Conservation (phyloP, 2,329 filamentous ascomycete genomes). For the Westerdykella ornata region DNA sequence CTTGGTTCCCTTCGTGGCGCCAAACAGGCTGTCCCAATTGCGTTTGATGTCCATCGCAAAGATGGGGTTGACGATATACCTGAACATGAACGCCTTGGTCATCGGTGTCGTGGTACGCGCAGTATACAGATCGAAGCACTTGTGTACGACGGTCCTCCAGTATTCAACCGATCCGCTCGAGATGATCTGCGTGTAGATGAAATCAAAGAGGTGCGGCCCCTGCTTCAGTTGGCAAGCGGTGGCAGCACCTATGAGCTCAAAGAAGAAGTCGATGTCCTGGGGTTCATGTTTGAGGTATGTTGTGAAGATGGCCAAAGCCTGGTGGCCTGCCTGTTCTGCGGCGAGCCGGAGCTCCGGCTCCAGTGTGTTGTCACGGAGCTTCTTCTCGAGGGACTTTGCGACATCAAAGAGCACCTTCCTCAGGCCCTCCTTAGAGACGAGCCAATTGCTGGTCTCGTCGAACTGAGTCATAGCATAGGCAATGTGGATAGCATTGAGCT, state of each 20-base stretch:
- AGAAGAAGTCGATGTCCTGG: slow-evolving; percentile 73
- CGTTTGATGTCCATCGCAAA: slow-evolving; percentile 93
- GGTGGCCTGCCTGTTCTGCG: slow-evolving; percentile 81
- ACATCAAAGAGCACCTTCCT: slow-evolving; percentile 56
- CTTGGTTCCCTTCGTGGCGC: slow-evolving; percentile 54
- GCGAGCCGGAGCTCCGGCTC: slow-evolving; percentile 69
- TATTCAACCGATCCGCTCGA: slow-evolving; percentile 78
- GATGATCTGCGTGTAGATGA: slow-evolving; percentile 81
- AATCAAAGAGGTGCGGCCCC: slow-evolving; percentile 67
- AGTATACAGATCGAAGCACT: slow-evolving; percentile 82
- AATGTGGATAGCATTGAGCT: slow-evolving; percentile 82
- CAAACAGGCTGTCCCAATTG: slow-evolving; percentile 56
- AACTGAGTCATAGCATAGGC: slow-evolving; percentile 70
- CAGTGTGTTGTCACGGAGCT: slow-evolving; percentile 62
- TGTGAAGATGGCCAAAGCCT: slow-evolving; percentile 78
- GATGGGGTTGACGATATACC: slow-evolving; percentile 90
- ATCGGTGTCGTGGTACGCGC: slow-evolving; percentile 73
- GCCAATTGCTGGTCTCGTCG: slow-evolving; percentile 59
- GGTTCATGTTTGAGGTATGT: slow-evolving; percentile 69
- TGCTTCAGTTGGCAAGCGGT: slow-evolving; percentile 75
- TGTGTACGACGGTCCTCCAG: slow-evolving; percentile 72
- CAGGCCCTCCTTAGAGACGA: slow-evolving; percentile 49
- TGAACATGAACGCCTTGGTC: slow-evolving; percentile 87
- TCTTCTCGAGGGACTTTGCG: slow-evolving; percentile 71
- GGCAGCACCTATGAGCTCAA: slow-evolving; percentile 74